These are phyloP conservation scores for Dorcoceras hygrometricum DNA, from an alignment of 257 asterid genomes.

Conservation along the genomic window DNA sequence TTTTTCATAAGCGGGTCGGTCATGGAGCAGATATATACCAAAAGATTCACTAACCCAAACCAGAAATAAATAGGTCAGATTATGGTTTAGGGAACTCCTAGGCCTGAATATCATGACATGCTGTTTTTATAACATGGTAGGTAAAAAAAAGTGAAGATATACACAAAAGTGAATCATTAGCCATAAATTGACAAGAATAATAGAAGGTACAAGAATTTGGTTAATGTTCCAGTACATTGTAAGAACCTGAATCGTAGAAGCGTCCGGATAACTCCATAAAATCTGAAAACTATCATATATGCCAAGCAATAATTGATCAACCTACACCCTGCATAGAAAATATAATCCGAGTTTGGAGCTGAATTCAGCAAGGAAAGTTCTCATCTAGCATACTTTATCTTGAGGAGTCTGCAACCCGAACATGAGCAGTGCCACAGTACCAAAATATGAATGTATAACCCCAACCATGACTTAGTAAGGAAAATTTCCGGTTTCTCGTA, in stretches of 20 bases:
- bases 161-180: not conserved
- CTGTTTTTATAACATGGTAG: not conserved
- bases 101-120: not conserved
- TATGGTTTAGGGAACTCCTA: not conserved
- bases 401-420: slow-evolving; percentile 71
- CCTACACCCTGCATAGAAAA: not conserved
- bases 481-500: slow-evolving; percentile 69
- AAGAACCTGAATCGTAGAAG: slow-evolving; percentile 12
- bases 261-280: not conserved
- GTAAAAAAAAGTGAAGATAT: not conserved
- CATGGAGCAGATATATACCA: not conserved
- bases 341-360: not conserved
- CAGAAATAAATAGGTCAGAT: not conserved
- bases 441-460: slow-evolving; percentile 18
- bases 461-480: slow-evolving; percentile 40
- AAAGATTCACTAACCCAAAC: not conserved
- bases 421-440: slow-evolving; percentile 61
- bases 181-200: not conserved
- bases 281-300: not conserved
- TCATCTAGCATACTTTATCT: slow-evolving; percentile 68
- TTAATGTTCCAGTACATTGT: not conserved
- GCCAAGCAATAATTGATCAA: not conserved
- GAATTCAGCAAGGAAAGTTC: slow-evolving; percentile 51
- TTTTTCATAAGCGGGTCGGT: not conserved
- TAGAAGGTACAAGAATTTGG: not conserved